A percentile compares a stretch with the other conserved stretches of the same genome.
phyloP scores from a whole-genome alignment of 768 basidiomycete species.

The Russula earlei region DNA sequence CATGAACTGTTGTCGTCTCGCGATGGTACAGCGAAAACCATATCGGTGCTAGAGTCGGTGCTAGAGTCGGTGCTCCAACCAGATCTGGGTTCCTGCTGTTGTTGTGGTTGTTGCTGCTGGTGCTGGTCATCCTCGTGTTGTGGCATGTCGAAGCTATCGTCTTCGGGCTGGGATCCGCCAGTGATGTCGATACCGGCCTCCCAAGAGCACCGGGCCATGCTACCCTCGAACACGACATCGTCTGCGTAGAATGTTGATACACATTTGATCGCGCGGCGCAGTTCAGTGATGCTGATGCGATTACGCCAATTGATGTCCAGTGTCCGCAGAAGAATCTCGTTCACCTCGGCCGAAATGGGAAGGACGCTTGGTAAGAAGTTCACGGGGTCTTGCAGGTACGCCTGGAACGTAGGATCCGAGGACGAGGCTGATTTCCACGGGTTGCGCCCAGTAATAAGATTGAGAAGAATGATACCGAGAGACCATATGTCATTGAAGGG shows the following conservation, averaged over 20 bases:
- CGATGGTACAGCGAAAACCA: constrained; percentile 14
- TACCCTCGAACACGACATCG: constrained; percentile 72
- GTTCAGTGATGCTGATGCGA: constrained; percentile 32
- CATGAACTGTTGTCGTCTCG: constrained; percentile 13
- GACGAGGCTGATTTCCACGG: constrained; percentile 88
- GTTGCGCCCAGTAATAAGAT: constrained; percentile 89
- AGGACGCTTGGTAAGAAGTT: constrained; percentile 65
- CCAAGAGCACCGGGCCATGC: constrained; percentile 71
- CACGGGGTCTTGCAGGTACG: constrained; percentile 66
- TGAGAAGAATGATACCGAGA: constrained; percentile 90
- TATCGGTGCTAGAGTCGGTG: constrained; percentile 22
- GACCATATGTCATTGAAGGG: constrained; percentile 94
- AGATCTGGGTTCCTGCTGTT: constrained; percentile 40
- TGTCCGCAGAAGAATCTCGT: constrained; percentile 26
- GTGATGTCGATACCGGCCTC: constrained; percentile 60
- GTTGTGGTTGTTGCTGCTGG: too few species aligned
- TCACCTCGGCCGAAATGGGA: constrained; percentile 31
- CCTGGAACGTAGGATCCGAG: constrained; percentile 82
- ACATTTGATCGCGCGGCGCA: constrained; percentile 47
- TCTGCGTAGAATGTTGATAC: constrained; percentile 61
- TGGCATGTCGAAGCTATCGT: constrained; percentile 35
- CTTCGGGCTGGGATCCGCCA: constrained; percentile 34
- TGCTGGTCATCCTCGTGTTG: constrained; percentile 42
- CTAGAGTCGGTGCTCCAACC: constrained; percentile 48
- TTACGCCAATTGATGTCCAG: constrained; percentile 30